These are phyloP conservation scores for Taiwanofungus camphoratus DNA, from an alignment of 1,284 basidiomycete species.

Conservation along the genomic window DNA sequence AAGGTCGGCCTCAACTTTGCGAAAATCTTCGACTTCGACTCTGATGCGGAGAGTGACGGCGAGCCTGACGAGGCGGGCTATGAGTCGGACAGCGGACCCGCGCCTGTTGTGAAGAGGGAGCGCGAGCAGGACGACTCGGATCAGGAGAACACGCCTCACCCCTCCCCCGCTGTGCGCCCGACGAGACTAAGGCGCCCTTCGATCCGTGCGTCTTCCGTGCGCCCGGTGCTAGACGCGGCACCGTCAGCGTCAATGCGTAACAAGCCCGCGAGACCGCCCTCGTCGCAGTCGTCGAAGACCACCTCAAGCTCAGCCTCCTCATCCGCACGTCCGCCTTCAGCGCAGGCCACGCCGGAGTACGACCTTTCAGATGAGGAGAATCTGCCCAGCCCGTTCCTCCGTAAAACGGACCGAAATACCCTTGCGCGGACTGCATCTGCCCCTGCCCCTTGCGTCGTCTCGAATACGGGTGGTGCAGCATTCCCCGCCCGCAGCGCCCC, in stretches of 20 bases:
- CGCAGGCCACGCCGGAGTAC: slow-evolving; percentile 40
- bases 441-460: not conserved
- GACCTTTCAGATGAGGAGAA: slow-evolving; percentile 76
- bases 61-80: slow-evolving; percentile 22
- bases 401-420: slow-evolving; percentile 42
- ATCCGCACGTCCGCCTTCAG: slow-evolving; percentile 4
- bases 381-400: slow-evolving; percentile 78
- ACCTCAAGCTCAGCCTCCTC: not conserved
- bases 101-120: slow-evolving; percentile 1
- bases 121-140: slow-evolving; percentile 14
- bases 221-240: slow-evolving; percentile 10
- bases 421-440: slow-evolving; percentile 15
- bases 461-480: no score
- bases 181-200: slow-evolving; percentile 30
- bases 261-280: slow-evolving; percentile 1
- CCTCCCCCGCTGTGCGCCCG: slow-evolving; percentile 15
- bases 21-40: slow-evolving; percentile 64
- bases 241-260: slow-evolving; percentile 4
- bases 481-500: slow-evolving; percentile 10
- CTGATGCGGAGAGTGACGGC: slow-evolving; percentile 32
- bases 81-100: slow-evolving; percentile 18
- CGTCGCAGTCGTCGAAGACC: not conserved
- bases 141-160: slow-evolving; percentile 20
- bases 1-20: slow-evolving; percentile 65
- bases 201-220: slow-evolving; percentile 21